Evolutionary conservation across 129 eudicot genomes (phyloP), one percentile per base, ranked within the genome.

Genomic region (Rutidosis leptorrhynchoides): DNA sequence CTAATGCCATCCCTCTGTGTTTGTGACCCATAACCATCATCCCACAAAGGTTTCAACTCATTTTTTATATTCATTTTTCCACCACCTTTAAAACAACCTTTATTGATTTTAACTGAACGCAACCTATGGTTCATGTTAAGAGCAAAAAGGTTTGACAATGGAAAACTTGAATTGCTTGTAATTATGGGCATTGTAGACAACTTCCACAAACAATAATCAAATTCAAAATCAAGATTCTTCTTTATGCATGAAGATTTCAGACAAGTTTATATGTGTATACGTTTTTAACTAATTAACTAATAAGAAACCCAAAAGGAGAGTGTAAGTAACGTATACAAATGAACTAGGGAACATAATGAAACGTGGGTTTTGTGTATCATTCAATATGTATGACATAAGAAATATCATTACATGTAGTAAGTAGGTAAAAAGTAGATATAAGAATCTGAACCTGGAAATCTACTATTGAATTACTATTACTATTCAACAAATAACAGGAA

Each of bases 21-120:
- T 49, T 69, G 78, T 63, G 77, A 69, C 62, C 97, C 99, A 77
- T 76, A 94, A 63, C 97, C 97, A 77, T 94, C 99, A 77, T 94
- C 97, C 96, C 96, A 94, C 60, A 86, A 76, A 54, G 87, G 78
- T 62, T 89, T 78, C 82, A 94, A 79, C 78, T 73, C 71, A 14
- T 56, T 56, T 10, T 26, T 2, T 33, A 49, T 52, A n/a, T 59
- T 67, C 23, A 52, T 28, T 55, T 69, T 74, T 64, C 68, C 81
- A 62, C 24, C 82, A 66, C 27, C 72, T 17, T 40, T 17, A 64
- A n/a, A 67, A 61, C 67, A 21, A 54, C 29, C 70, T 14, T 76
- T 84, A 72, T 69, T 79, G 20, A 76, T 72, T 54, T 68, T 73
- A 58, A 63, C 62, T 5, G 77, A 67, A 67, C 62, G 68, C 57